Conservation (phyloP, 768 basidiomycete genomes). For the Podaxis sp. region DNA sequence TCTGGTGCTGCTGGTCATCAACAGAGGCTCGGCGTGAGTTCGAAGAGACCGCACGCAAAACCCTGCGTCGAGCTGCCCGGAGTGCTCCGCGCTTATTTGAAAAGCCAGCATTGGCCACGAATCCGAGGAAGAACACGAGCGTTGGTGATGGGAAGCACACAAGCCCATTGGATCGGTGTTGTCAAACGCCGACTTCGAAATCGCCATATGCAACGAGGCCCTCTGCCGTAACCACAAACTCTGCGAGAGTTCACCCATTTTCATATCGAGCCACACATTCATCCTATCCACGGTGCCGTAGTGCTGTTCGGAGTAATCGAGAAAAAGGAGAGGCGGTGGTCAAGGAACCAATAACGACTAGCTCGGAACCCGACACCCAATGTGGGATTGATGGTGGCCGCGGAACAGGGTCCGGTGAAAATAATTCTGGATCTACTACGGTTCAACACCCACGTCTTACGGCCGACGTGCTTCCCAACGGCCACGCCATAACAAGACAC, state of each 20-base stretch:
- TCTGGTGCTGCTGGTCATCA: conserved; percentile 12
- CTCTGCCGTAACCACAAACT: conserved; percentile 6
- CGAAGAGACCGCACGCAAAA: neutral
- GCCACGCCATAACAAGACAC: conserved; percentile 1
- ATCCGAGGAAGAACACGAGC: neutral
- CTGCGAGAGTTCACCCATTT: neutral
- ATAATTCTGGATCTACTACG: conserved; percentile 2
- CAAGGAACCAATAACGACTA: neutral
- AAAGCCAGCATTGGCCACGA: neutral
- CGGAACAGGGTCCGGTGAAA: conserved; percentile 6
- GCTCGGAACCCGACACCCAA: neutral
- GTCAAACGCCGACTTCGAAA: neutral
- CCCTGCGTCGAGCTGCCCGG: conserved; percentile 1
- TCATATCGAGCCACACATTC: neutral
- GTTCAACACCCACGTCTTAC: conserved; percentile 3
- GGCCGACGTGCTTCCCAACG: neutral
- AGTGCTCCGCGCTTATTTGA: conserved; percentile 10
- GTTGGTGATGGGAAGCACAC: conserved; percentile 3
- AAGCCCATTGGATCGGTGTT: neutral
- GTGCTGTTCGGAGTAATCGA: neutral
- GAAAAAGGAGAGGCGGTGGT: neutral
- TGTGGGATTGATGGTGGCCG: neutral
- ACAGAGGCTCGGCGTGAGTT: conserved; percentile 3
- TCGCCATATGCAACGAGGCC: neutral
- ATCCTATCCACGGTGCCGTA: neutral